Conservation (phyloP, 2,329 filamentous ascomycete species). For the Alternaria hordeiaustralica region DNA sequence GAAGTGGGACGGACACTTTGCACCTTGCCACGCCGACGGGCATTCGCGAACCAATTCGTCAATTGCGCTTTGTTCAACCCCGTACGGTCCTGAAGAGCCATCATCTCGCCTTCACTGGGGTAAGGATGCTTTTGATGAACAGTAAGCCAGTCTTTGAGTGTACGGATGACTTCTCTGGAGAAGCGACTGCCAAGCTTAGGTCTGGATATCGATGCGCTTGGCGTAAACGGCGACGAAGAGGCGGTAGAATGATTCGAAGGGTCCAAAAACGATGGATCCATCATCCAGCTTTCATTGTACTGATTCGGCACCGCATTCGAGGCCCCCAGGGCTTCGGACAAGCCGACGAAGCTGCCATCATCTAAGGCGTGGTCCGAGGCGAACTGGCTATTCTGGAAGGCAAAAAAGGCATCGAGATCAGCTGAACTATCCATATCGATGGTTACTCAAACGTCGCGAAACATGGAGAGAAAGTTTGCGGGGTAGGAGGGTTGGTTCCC, state of each 20-base stretch:
- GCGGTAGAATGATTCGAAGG: slow-evolving; percentile 21
- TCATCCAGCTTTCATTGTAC: slow-evolving; percentile 10
- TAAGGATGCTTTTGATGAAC: slow-evolving; percentile 32
- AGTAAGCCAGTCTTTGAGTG: slow-evolving; percentile 32
- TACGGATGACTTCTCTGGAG: slow-evolving; percentile 30
- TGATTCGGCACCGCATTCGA: neutral
- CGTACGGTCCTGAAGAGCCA: slow-evolving; percentile 23
- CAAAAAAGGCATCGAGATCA: neutral
- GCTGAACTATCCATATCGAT: neutral
- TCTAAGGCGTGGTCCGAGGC: neutral
- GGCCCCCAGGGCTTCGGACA: slow-evolving; percentile 7
- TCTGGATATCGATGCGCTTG: slow-evolving; percentile 11
- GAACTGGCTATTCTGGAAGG: neutral
- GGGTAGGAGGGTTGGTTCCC: neutral
- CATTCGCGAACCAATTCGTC: slow-evolving; percentile 39
- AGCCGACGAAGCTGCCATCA: slow-evolving; percentile 7
- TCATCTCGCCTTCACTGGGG: slow-evolving; percentile 28
- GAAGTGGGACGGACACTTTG: slow-evolving; percentile 14
- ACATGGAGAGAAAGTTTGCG: neutral
- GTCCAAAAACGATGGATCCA: neutral
- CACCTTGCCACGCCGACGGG: slow-evolving; percentile 31
- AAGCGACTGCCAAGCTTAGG: slow-evolving; percentile 32
- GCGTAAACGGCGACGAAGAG: slow-evolving; percentile 15
- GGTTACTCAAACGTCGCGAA: neutral
- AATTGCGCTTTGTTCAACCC: slow-evolving; percentile 35